Evolutionary conservation across 495 filamentous ascomycete genomes (phyloP).

Genomic region (Glonium stellatum): DNA sequence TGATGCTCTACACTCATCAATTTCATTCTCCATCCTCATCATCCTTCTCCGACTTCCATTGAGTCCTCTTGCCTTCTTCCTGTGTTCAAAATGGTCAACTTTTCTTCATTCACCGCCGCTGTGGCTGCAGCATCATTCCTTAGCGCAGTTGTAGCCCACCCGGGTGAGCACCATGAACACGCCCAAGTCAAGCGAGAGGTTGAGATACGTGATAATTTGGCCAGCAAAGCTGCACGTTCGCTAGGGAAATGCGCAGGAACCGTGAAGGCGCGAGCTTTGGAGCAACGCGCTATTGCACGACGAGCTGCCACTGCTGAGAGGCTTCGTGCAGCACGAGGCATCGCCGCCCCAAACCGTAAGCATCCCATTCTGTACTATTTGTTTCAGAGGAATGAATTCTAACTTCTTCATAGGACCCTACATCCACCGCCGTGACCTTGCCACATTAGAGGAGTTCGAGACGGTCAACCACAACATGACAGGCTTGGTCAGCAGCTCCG

Average conservation of each 20-base stretch:
- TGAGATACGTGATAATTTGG: constrained; percentile 5
- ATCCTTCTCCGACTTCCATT: not conserved
- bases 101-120: constrained; percentile 9
- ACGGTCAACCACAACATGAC: constrained; percentile 19
- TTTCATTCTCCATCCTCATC: not conserved
- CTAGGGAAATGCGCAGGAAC: constrained; percentile 5
- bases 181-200: constrained; percentile 14
- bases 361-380: not conserved
- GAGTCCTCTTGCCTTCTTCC: not conserved
- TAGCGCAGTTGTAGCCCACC: constrained; percentile 2
- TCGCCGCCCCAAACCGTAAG: constrained; percentile 3
- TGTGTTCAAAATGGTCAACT: constrained; percentile 14
- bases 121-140: constrained; percentile 6
- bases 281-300: constrained; percentile 11
- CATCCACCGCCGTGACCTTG: constrained; percentile 14
- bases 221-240: constrained; percentile 5
- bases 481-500: constrained; percentile 3
- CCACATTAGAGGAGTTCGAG: constrained; percentile 8
- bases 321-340: constrained; percentile 7
- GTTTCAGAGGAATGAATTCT: not conserved
- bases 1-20: not conserved
- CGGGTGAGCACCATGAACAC: constrained; percentile 14
- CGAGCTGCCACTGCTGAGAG: constrained; percentile 1
- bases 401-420: not conserved
- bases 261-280: constrained; percentile 5